Percentiles rank a stretch among this genome's conserved stretches.
phyloP scores from a whole-genome alignment of 2,329 filamentous ascomycete genomes.

The Sphaerulina musiva region DNA sequence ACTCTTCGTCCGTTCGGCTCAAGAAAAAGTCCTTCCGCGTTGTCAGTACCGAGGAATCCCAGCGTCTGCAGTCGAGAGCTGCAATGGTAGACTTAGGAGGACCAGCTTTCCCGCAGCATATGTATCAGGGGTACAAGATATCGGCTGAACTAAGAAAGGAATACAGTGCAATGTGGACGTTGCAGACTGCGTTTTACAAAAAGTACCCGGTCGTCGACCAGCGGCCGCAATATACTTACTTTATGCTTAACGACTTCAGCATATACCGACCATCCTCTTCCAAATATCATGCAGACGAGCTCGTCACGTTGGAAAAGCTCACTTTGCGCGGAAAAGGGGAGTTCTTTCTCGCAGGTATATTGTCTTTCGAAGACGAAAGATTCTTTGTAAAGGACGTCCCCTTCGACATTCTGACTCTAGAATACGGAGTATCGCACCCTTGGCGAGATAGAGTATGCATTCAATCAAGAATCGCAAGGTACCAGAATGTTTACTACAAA shows the following conservation, averaged over 20 bases:
- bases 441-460: constrained; percentile 51
- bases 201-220: neutral
- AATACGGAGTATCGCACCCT: constrained; percentile 51
- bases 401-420: constrained; percentile 57
- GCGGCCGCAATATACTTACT: constrained; percentile 12
- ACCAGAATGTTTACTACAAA: constrained; percentile 54
- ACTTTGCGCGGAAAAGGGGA: constrained; percentile 13
- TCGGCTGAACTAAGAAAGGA: constrained; percentile 3
- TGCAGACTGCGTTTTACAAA: constrained; percentile 4
- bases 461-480: constrained; percentile 40
- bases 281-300: constrained; percentile 8
- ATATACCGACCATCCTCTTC: constrained; percentile 12
- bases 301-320: constrained; percentile 17
- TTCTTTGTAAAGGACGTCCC: constrained; percentile 52
- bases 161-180: constrained; percentile 2
- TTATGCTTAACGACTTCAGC: constrained; percentile 17
- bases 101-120: constrained; percentile 10
- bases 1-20: neutral
- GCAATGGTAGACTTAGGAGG: neutral
- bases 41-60: neutral
- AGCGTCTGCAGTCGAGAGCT: neutral
- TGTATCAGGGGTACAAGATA: constrained; percentile 13
- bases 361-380: constrained; percentile 41
- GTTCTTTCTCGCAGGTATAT: constrained; percentile 56
- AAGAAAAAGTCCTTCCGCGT: neutral